A percentile compares a stretch with the other conserved stretches of the same genome.
Evolutionary conservation across 352 stramenopile species (phyloP).

Genomic region (Thraustochytrium striatum): DNA sequence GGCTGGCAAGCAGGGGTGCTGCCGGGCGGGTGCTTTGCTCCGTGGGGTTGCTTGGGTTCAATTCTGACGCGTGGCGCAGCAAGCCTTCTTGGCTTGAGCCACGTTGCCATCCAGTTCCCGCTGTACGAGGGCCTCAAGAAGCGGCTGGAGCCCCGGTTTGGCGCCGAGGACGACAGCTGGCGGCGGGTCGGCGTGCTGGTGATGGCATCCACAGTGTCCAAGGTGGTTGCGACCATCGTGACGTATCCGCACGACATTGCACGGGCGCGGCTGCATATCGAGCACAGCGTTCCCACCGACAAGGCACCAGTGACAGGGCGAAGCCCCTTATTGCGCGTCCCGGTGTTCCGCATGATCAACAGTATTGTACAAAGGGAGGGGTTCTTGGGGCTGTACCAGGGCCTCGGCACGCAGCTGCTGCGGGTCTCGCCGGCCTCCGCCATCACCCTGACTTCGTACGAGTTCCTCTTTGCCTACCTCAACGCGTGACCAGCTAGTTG

Average conservation of each 20-base stretch:
- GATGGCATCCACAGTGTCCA: constrained; percentile 51
- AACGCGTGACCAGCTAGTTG: background rate
- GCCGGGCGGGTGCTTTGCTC: too few species aligned
- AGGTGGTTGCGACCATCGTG: constrained; percentile 57
- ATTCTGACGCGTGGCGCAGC: too few species aligned
- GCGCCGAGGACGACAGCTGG: background rate
- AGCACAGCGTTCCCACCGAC: background rate
- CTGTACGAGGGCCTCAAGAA: constrained; percentile 51
- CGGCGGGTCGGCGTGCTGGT: constrained; percentile 12
- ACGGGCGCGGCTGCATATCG: constrained; percentile 46
- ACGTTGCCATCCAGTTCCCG: constrained; percentile 54
- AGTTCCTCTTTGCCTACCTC: constrained; percentile 44
- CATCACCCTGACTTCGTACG: constrained; percentile 49
- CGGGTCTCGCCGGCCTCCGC: constrained; percentile 46
- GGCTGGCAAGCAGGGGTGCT: too few species aligned
- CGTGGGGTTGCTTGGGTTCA: too few species aligned
- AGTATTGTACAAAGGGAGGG: constrained; percentile 12
- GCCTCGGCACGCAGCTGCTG: constrained; percentile 47
- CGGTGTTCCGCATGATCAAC: constrained; percentile 20
- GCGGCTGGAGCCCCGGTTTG: background rate
- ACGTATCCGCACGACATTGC: constrained; percentile 52
- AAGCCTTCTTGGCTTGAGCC: constrained; percentile 33
- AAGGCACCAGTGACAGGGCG: background rate
- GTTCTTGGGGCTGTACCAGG: constrained; percentile 48
- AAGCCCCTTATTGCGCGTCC: background rate